A percentile compares a stretch with the other conserved stretches of the same genome.
phyloP scores from a whole-genome alignment of 2,329 filamentous ascomycete genomes.

The Neonectria faginata region DNA sequence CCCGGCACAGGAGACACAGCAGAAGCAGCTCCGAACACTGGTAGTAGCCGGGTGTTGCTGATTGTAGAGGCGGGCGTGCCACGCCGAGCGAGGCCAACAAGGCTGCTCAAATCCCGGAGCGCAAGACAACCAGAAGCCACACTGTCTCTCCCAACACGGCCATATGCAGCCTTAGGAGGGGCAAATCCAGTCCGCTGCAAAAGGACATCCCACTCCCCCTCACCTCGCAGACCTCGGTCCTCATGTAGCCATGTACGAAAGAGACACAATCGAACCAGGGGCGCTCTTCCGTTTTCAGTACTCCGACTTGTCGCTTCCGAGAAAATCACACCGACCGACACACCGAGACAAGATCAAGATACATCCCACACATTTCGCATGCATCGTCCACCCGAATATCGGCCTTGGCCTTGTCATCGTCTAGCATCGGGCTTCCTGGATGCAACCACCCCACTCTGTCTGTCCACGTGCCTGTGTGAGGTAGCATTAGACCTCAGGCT shows the following conservation, averaged over 20 bases:
- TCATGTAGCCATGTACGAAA: conserved; percentile 16
- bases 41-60: background rate
- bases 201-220: conserved; percentile 2
- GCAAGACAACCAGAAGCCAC: conserved; percentile 3
- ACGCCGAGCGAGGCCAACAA: too few relatives aligned
- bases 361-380: conserved; percentile 13
- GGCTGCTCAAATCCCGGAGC: conserved; percentile 1
- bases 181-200: conserved; percentile 10
- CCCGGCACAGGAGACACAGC: background rate
- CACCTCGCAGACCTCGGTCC: conserved; percentile 5
- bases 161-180: conserved; percentile 16
- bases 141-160: conserved; percentile 17
- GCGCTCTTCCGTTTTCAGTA: conserved; percentile 2
- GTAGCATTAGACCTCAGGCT: conserved; percentile 18
- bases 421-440: conserved; percentile 17
- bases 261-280: conserved; percentile 22
- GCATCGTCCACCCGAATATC: conserved; percentile 13
- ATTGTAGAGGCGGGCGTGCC: background rate
- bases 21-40: background rate
- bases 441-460: conserved; percentile 20
- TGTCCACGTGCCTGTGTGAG: conserved; percentile 22
- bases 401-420: conserved; percentile 13
- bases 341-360: conserved; percentile 16
- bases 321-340: conserved; percentile 15
- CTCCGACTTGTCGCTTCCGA: background rate